Conservation (phyloP, 805 yeast species). For the Tetrapisispora arboricola region DNA sequence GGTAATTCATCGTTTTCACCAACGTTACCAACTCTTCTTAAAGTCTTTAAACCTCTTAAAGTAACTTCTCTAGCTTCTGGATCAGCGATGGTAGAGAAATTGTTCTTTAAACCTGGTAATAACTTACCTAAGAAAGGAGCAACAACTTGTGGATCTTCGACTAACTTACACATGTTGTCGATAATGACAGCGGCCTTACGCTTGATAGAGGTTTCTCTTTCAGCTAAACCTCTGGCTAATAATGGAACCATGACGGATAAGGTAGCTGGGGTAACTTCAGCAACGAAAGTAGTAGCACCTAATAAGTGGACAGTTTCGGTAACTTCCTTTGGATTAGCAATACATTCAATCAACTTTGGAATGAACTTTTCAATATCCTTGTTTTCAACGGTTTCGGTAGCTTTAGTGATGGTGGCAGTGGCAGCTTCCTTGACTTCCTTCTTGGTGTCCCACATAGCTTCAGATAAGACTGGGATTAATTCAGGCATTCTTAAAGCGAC, state of each 20-base stretch:
- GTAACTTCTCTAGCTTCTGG: conserved; percentile 99
- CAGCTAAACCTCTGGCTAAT: conserved; percentile 98
- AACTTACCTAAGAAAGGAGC: conserved; percentile 97
- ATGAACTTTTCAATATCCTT: conserved; percentile 99
- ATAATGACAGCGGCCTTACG: conserved; percentile 99
- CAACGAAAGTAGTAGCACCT: conserved; percentile 99
- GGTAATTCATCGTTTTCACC: conserved; percentile 85
- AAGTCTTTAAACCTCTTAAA: conserved; percentile 90
- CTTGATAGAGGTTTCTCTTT: conserved; percentile 98
- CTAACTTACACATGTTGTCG: conserved; percentile 99
- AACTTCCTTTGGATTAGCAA: conserved; percentile 92
- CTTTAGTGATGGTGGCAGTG: conserved; percentile 86
- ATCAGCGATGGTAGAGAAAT: conserved; percentile 95
- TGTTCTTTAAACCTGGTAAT: conserved; percentile 91
- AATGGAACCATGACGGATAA: conserved; percentile 98
- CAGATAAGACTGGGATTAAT: conserved; percentile 95
- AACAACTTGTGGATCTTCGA: conserved; percentile 99
- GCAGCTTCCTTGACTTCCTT: conserved; percentile 96
- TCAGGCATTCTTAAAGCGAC: conserved; percentile 99
- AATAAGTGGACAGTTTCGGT: conserved; percentile 97
- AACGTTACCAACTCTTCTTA: conserved; percentile 98
- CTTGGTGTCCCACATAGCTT: conserved; percentile 99
- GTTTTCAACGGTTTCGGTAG: conserved; percentile 97
- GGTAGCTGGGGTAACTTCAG: conserved; percentile 99
- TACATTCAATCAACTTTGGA: conserved; percentile 94